Conservation (phyloP, 2,329 filamentous ascomycete genomes). For the Claviceps pazoutovae region DNA sequence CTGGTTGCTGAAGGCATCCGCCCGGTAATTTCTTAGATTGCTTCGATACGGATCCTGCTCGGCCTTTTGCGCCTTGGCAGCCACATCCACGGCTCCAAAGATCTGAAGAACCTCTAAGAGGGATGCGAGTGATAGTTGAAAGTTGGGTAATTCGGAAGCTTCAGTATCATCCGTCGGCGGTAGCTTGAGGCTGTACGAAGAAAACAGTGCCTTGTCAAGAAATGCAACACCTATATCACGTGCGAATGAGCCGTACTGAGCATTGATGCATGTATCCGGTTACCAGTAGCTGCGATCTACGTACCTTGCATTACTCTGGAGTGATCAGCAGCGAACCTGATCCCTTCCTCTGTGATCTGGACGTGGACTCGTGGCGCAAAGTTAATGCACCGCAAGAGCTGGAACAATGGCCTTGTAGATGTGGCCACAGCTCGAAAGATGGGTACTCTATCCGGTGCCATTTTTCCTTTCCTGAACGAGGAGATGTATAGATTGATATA, state of each 20-base stretch:
- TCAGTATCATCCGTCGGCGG: constrained; percentile 23
- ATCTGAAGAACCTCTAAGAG: constrained; percentile 92
- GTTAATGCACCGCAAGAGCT: constrained; percentile 43
- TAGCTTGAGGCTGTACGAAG: constrained; percentile 60
- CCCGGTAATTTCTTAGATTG: constrained; percentile 46
- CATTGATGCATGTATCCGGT: neutral
- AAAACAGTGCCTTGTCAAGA: constrained; percentile 79
- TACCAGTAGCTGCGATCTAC: neutral
- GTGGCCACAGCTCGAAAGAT: constrained; percentile 65
- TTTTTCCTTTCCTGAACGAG: constrained; percentile 6
- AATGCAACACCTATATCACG: constrained; percentile 43
- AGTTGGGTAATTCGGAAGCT: constrained; percentile 44
- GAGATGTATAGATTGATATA: neutral
- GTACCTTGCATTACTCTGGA: constrained; percentile 81
- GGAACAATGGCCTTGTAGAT: constrained; percentile 62
- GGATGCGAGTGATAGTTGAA: constrained; percentile 76
- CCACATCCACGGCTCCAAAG: constrained; percentile 68
- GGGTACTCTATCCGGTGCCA: constrained; percentile 26
- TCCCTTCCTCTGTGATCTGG: constrained; percentile 70
- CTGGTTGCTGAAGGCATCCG: constrained; percentile 71
- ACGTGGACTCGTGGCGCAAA: constrained; percentile 45
- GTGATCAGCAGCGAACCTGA: constrained; percentile 81
- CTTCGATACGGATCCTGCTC: constrained; percentile 48
- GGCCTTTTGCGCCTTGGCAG: constrained; percentile 40
- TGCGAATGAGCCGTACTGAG: neutral